Evolutionary conservation across 1,284 basidiomycete species (phyloP), one percentile per base, ranked within the genome.

Genomic region (Schizophyllum commune): DNA sequence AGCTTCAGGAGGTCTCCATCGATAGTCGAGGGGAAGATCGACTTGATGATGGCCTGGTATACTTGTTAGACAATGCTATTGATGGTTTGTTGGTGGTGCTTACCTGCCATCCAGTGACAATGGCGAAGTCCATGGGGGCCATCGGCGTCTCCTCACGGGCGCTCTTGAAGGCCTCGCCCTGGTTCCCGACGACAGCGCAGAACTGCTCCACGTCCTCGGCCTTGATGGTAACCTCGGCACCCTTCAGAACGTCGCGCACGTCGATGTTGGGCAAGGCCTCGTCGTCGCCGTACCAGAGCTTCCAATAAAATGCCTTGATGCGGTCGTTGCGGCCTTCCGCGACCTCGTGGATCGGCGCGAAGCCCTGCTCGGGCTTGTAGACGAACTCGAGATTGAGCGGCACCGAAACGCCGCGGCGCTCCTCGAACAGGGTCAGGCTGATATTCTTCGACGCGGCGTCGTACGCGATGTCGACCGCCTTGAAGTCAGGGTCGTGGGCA

Each of bases 81-180:
- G 27, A 27, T 3, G 5, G 27, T 27, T 27, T 27, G 27, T 27
- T 3, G 27, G 5, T 5, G 27, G 3, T 27, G 75, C 86, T 66
- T 70, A 92, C 92, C 86, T 94, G 88, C 96, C 96, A 98, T 55
- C 96, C 95, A 57, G 95, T 91, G 62, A 98, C 96, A 71, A 99
- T 99, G 60, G 95, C 94, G 71, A 97, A 98, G 79, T 99, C 97
- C 94, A 99, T 97, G 0, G 96, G 96, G 0, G 94, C 93, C 69
- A 89, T 85, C 39, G 93, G 84, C 33, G 77, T 80, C 56, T 86
- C 82, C 60, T 80, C 86, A 59, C 92, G 83, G 5, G 78, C 85
- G 27, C 83, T 79, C 82, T 95, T 93, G 84, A 96, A 99, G 6
- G 83, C 82, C 73, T 96, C 95, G 57, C 88, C 89, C 70, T 95